These are phyloP conservation scores for Claviceps maximensis DNA, from an alignment of 2,329 filamentous ascomycete genomes.

Conservation along the genomic window DNA sequence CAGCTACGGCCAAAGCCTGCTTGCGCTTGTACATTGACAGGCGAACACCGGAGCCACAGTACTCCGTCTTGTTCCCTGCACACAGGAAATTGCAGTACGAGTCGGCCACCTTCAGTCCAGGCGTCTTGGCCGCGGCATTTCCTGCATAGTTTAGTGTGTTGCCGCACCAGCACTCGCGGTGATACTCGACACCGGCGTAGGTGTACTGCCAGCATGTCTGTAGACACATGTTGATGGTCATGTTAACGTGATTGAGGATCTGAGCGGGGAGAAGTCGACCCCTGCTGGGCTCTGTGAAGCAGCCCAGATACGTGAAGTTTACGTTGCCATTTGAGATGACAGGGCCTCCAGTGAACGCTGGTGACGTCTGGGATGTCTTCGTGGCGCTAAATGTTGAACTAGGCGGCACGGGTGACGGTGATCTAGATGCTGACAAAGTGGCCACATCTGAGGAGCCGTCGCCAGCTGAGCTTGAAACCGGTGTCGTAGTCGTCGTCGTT, in stretches of 20 bases:
- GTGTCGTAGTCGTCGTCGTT: background rate
- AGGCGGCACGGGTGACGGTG: conserved; percentile 11
- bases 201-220: conserved; percentile 20
- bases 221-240: conserved; percentile 22
- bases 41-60: conserved; percentile 15
- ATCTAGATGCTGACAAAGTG: conserved; percentile 3
- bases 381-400: background rate
- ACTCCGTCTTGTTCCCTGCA: conserved; percentile 19
- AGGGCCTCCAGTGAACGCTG: conserved; percentile 4
- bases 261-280: conserved; percentile 20
- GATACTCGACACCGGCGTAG: conserved; percentile 25
- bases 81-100: conserved; percentile 20
- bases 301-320: conserved; percentile 25
- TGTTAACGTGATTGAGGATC: conserved; percentile 17
- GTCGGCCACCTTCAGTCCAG: conserved; percentile 18
- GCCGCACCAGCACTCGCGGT: conserved; percentile 26
- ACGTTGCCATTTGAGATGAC: conserved; percentile 20
- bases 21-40: background rate
- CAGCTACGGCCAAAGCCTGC: background rate
- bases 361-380: too few relatives aligned
- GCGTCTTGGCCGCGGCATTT: conserved; percentile 8
- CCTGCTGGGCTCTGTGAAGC: conserved; percentile 19
- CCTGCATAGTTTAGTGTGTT: conserved; percentile 17
- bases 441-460: background rate
- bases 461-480: background rate